Base-by-base conservation (phyloP, 2,329 filamentous ascomycete species). In the Fusarium xylarioides region DNA sequence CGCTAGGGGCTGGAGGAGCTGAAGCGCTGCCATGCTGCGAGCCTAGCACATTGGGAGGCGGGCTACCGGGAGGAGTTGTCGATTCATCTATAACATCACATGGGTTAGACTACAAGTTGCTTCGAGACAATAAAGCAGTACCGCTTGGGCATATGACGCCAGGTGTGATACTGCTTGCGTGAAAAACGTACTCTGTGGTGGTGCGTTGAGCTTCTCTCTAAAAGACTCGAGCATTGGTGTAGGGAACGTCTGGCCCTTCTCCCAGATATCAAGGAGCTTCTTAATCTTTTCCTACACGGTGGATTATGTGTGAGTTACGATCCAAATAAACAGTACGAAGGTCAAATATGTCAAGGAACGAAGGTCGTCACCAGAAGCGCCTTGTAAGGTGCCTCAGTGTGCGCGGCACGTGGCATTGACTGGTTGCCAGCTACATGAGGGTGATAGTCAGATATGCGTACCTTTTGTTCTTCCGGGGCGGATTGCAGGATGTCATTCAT, bases 221-320 rank as follows among this genome's bases (percentile, higher is more conserved):
- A 97, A 97, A 42, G 90, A 90, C 71, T 87, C 87, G 77, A 99
- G 89, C 90, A 97, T 92, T 60, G 91, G 83, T 46, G 88, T 81
- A 32, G 96, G 95, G 82, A 99, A 98, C 28, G 95, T 98, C 80
- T 93, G 92, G 74, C 94, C 94, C 80, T 96, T 96, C 81, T 98
- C 95, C 96, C 96, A 99, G 76, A 99, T 99, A 81, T 97, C 95
- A 84, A 98, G 87, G 77, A 99, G 89, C 82, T 98, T 98, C 76
- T 83, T 84, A 83, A 98, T 95, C 86, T 98, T 98, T 82, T 97
- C 94, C 93, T 96, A 92, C 86, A 91, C 81, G 75, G 73, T 79
- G 81, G 77, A 76, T 76, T 80, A 79, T 72, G 67, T 71, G 86
- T 88, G 79, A 82, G 80, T 77, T 81, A 81, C 79, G 73, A 57